Evolutionary conservation across 2,329 filamentous ascomycete genomes (phyloP).

Genomic region (Xylariaceae sp.): DNA sequence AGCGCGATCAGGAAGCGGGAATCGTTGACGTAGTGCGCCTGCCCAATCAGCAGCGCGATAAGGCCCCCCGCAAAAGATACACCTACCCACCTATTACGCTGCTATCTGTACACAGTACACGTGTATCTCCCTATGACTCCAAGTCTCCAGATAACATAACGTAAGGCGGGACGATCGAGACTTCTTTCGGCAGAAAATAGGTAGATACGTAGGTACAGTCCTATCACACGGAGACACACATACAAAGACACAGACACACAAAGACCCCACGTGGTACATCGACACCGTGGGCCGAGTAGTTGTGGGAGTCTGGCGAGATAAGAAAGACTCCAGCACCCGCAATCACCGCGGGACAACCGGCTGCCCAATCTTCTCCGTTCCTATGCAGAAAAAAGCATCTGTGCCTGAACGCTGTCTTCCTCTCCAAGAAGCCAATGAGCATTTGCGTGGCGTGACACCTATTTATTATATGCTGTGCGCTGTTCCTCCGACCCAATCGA

Average conservation of each 20-base stretch:
- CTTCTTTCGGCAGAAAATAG: too few relatives aligned
- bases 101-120: too few relatives aligned
- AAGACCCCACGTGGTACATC: constrained; percentile 17
- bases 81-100: too few relatives aligned
- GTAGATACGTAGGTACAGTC: too few relatives aligned
- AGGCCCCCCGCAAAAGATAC: constrained; percentile 25
- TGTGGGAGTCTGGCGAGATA: constrained; percentile 11
- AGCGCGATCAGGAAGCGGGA: constrained; percentile 1
- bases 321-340: neutral
- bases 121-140: too few relatives aligned
- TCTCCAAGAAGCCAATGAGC: constrained; percentile 14
- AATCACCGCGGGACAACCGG: neutral
- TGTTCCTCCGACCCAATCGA: neutral
- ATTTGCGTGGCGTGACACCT: constrained; percentile 2
- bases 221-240: too few relatives aligned
- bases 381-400: neutral
- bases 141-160: too few relatives aligned
- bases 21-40: constrained; percentile 15
- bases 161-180: too few relatives aligned
- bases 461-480: neutral
- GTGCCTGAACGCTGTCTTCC: neutral
- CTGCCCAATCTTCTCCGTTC: constrained; percentile 3
- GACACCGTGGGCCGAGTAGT: neutral
- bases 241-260: neutral
- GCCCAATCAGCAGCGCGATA: constrained; percentile 7